Conservation (phyloP, 2,329 filamentous ascomycete genomes). For the Coniella lustricola region DNA sequence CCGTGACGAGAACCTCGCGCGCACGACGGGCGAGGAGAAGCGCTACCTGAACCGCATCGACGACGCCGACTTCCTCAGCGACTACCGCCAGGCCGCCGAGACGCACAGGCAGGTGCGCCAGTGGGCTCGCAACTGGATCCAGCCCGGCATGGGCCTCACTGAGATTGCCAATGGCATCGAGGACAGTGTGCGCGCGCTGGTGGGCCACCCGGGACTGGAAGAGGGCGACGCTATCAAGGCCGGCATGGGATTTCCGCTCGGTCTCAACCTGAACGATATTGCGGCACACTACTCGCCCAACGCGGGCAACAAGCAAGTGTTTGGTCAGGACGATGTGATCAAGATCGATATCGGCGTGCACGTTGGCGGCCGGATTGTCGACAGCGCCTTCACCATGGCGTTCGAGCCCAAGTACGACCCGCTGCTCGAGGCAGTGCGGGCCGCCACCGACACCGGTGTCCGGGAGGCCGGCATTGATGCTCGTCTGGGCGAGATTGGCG, state of each 20-base stretch:
- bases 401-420: conserved; percentile 72
- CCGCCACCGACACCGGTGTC: conserved; percentile 78
- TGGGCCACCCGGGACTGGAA: conserved; percentile 66
- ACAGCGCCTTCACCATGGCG: conserved; percentile 72
- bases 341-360: conserved; percentile 81
- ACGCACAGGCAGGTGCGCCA: conserved; percentile 75
- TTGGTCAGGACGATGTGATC: conserved; percentile 69
- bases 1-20: conserved; percentile 63
- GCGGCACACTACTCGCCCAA: conserved; percentile 81
- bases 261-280: conserved; percentile 74
- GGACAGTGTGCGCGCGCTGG: conserved; percentile 66
- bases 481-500: conserved; percentile 78
- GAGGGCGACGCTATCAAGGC: conserved; percentile 70
- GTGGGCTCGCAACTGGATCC: conserved; percentile 72
- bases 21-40: conserved; percentile 80
- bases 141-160: conserved; percentile 68
- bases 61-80: conserved; percentile 66
- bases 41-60: conserved; percentile 74
- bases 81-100: conserved; percentile 74
- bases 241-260: conserved; percentile 78
- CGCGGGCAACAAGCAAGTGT: conserved; percentile 69
- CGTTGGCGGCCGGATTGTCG: conserved; percentile 71
- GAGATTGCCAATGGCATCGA: conserved; percentile 80
- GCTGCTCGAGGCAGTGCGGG: conserved; percentile 64
- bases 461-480: conserved; percentile 90